Conservation (phyloP, 768 basidiomycete genomes). For the Cystofilobasidium ferigula region DNA sequence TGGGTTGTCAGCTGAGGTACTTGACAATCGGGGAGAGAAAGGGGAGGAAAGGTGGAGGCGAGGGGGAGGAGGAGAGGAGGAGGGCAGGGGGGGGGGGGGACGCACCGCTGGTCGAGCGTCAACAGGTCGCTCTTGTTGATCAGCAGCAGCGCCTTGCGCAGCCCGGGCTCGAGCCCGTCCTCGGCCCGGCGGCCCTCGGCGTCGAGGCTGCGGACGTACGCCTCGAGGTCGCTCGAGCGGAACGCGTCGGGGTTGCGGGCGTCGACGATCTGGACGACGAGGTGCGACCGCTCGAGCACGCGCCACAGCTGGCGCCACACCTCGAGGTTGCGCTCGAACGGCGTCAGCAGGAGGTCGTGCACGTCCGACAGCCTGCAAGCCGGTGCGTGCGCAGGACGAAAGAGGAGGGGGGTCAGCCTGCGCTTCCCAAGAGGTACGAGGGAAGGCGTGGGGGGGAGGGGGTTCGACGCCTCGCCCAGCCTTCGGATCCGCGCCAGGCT, state of each 20-base stretch:
- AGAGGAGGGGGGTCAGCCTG: not conserved
- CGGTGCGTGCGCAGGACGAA: not conserved
- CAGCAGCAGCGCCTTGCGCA: slow-evolving; percentile 62
- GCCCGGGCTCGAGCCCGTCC: slow-evolving; percentile 46
- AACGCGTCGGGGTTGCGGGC: slow-evolving; percentile 87
- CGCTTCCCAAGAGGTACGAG: no score
- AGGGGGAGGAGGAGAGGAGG: not conserved
- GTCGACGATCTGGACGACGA: slow-evolving; percentile 91
- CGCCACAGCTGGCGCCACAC: slow-evolving; percentile 99
- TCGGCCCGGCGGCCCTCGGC: slow-evolving; percentile 21
- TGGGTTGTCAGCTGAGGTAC: no score
- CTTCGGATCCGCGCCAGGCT: no score
- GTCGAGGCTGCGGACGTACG: slow-evolving; percentile 65
- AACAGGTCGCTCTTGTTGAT: slow-evolving; percentile 95
- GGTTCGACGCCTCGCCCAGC: no score
- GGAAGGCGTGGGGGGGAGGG: no score
- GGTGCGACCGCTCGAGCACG: slow-evolving; percentile 85
- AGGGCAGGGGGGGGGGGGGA: not conserved
- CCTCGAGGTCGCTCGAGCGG: slow-evolving; percentile 80
- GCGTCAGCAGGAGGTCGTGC: slow-evolving; percentile 74
- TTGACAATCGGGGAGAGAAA: no score
- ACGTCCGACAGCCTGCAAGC: slow-evolving; percentile 21
- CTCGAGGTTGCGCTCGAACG: slow-evolving; percentile 93
- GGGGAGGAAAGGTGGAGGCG: no score
- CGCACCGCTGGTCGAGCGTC: slow-evolving; percentile 71